Conservation (phyloP, 2,329 filamentous ascomycete species). For the Cladosporium phlei region DNA sequence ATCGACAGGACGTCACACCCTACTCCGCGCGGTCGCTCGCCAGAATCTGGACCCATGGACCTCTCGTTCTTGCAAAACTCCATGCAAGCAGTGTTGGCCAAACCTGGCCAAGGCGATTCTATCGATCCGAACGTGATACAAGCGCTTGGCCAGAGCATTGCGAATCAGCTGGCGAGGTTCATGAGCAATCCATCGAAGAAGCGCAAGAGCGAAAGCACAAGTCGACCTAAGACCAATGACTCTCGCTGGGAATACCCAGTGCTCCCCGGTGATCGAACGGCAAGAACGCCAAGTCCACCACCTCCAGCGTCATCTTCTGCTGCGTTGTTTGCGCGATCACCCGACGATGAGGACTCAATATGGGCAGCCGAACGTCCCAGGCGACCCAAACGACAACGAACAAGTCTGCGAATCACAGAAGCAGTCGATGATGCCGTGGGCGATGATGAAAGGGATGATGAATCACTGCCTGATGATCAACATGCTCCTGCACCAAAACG, state of each 20-base stretch:
- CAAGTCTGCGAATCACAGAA: too few species aligned
- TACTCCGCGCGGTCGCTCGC: background rate
- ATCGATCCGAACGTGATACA: conserved; percentile 27
- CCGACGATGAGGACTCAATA: conserved; percentile 15
- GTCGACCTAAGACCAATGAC: conserved; percentile 16
- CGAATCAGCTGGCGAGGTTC: conserved; percentile 30
- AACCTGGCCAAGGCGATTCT: background rate
- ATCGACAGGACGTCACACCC: too few species aligned
- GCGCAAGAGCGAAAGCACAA: conserved; percentile 15
- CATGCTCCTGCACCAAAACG: background rate
- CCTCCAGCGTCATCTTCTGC: conserved; percentile 2
- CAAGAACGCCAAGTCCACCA: conserved; percentile 15
- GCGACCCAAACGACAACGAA: too few species aligned
- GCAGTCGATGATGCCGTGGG: background rate
- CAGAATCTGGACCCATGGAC: background rate
- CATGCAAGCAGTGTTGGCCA: conserved; percentile 7
- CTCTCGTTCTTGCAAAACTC: conserved; percentile 20
- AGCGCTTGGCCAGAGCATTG: conserved; percentile 32
- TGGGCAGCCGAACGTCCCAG: conserved; percentile 21
- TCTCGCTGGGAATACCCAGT: conserved; percentile 27
- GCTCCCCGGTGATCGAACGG: conserved; percentile 17
- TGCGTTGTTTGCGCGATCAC: conserved; percentile 6
- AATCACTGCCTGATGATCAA: background rate
- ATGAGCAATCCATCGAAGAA: conserved; percentile 20
- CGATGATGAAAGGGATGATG: conserved; percentile 6